Percentiles rank a stretch among this genome's conserved stretches.
Evolutionary conservation across 768 basidiomycete species (phyloP).

Genomic region (Boletus tylopilopsis): DNA sequence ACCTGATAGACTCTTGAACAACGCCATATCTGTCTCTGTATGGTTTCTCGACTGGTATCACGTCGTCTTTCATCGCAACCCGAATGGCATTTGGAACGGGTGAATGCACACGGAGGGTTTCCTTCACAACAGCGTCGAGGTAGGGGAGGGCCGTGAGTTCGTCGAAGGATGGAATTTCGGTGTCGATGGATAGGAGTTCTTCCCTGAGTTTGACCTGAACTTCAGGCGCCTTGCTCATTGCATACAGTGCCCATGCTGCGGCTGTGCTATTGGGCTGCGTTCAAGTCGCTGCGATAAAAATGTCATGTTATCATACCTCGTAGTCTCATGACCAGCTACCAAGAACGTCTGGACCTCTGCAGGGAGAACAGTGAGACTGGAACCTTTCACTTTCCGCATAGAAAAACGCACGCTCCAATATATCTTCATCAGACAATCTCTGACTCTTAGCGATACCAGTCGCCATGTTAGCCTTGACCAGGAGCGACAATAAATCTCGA

Average conservation of each 20-base stretch:
- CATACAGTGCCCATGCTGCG: conserved; percentile 56
- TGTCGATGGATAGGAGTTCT: conserved; percentile 49
- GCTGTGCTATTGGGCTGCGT: conserved; percentile 26
- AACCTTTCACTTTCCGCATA: neutral
- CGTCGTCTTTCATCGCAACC: conserved; percentile 48
- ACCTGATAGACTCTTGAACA: conserved; percentile 39
- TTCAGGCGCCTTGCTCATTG: conserved; percentile 44
- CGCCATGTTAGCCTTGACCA: conserved; percentile 62
- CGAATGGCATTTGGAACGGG: conserved; percentile 47
- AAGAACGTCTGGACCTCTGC: conserved; percentile 61
- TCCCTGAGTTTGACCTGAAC: conserved; percentile 55
- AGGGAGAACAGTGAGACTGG: neutral
- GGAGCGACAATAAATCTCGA: conserved; percentile 57
- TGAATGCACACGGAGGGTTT: conserved; percentile 48
- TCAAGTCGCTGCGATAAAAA: no score
- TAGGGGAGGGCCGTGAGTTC: conserved; percentile 62
- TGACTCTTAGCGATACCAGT: conserved; percentile 53
- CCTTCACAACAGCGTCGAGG: conserved; percentile 61
- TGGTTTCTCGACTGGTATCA: conserved; percentile 47
- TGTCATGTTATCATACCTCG: conserved; percentile 32
- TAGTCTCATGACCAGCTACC: conserved; percentile 58
- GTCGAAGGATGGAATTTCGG: conserved; percentile 65
- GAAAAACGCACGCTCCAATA: conserved; percentile 44
- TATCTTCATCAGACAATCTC: conserved; percentile 59
- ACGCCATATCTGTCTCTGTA: conserved; percentile 42